Base-by-base conservation (phyloP, 805 yeast species). In the Starmerella khaoyaiensis region DNA sequence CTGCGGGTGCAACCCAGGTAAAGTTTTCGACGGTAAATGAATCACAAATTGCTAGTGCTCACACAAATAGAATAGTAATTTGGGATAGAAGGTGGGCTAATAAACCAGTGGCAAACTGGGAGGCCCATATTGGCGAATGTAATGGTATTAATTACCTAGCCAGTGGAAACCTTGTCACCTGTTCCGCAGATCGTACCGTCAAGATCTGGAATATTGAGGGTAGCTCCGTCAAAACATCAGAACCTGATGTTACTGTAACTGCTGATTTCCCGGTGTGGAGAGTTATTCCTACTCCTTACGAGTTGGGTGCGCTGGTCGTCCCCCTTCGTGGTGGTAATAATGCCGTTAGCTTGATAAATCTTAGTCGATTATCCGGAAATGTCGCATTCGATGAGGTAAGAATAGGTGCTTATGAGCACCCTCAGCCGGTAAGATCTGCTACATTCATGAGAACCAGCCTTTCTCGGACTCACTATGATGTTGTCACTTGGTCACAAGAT, bases 401-500 rank as follows among this genome's bases (percentile, higher is more conserved):
- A 7, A 62, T 47, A n/a, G 48, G 49, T 28, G 73, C 84, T 0
- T 63, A 68, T 1, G 68, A 73, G 46, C 97, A 90, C 53, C 65
- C 71, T 1, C 93, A 79, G 33, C 79, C 90, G 1, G 77, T 90
- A 14, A 77, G 76, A 27, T 97, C 90, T 53, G 84, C 87, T 52
- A 61, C 84, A 1, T 87, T 95, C 94, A 65, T 97, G 46, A 50
- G 69, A 11, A 76, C 75, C 47, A 83, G 81, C 18, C 1, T 9
- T 7, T 28, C 41, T 12, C 21, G 30, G 60, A 64, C 87, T 37
- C 94, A 86, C 41, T 90, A 72, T 53, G 97, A 90, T 56, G 57
- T 90, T 34, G 87, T 90, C 1, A 82, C 97, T 0, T 87, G 97
- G 96, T 77, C 93, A 1, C 75, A 80, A 35, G 97, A 90, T 54